These are phyloP conservation scores for Vaccinium vitisidaea DNA, from an alignment of 148 eudicot species.

Conservation along the genomic window DNA sequence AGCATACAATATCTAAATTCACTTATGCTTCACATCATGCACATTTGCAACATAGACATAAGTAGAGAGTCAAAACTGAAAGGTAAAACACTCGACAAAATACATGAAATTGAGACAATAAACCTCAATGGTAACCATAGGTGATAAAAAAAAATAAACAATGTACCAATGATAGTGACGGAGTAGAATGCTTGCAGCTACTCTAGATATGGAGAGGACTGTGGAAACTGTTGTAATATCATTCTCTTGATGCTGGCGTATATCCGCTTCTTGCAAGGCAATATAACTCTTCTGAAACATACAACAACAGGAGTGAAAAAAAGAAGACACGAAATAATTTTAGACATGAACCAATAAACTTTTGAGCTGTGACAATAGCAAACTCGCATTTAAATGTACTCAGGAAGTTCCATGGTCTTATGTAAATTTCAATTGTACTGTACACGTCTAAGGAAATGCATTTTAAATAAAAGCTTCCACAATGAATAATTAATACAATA, in stretches of 20 bases:
- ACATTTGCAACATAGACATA: background rate
- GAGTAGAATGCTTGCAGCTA: slow-evolving; percentile 62
- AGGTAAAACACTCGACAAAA: background rate
- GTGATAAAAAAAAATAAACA: background rate
- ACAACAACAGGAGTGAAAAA: background rate
- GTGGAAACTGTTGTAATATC: slow-evolving; percentile 54
- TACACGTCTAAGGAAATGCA: background rate
- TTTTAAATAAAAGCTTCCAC: background rate
- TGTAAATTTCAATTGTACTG: background rate
- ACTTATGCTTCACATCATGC: background rate
- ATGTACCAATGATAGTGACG: slow-evolving; percentile 69
- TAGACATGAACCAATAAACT: background rate
- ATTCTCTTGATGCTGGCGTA: slow-evolving; percentile 60
- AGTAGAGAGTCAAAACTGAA: background rate
- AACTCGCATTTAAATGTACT: background rate
- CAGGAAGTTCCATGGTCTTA: background rate
- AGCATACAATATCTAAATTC: background rate
- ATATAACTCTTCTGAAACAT: slow-evolving; percentile 47
- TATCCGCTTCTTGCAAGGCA: slow-evolving; percentile 54
- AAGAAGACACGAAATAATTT: background rate
- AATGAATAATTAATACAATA: background rate
- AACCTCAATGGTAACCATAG: background rate
- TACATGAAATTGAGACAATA: background rate
- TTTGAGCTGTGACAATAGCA: background rate
- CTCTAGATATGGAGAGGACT: slow-evolving; percentile 66